Base-by-base conservation (phyloP, 1,284 basidiomycete species). In the Salmacisia buchloeana region DNA sequence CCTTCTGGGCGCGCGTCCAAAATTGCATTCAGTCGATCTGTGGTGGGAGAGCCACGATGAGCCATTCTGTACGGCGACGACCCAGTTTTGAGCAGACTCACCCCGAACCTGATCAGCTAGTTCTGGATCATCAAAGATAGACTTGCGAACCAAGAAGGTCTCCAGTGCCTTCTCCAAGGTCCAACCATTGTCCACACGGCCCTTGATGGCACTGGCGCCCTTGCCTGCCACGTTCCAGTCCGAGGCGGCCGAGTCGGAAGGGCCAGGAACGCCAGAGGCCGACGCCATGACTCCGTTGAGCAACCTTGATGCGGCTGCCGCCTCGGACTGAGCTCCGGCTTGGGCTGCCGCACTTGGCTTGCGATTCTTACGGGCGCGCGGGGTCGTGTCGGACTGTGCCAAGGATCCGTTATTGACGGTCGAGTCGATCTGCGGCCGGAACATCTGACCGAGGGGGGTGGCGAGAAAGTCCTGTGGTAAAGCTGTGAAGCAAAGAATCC, bases 401-500 rank as follows among this genome's bases (percentile, higher is more conserved):
- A 18, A 7, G 1, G 27, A 18, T 6, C 2, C 77, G 5, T 83
- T 83, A 25, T 85, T 82, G 80, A 87, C 93, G 90, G 93, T 92
- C 58, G 85, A 83, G 74, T 94, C 92, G 67, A 96, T 94, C 43
- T 88, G 91, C 0, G 92, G 92, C 1, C 88, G 85, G 41, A 94
- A 83, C 2, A 88, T 86, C n/a, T 86, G 86, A 5, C 92, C 93
- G 67, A 96, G 91, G 0, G 92, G 90, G 0, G 92, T 94, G 0
- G 90, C 88, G 25, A 96, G 85, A 79, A 96, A 94, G 72, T 94
- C 91, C 10, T 86, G 85, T 0, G 92, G 91, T 9, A 77, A 62
- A 68, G 69, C 68, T 2, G 69, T 29, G 33, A 56, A 13, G 56
- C 23, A n/a, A 18, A 54, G 10, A 18, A 25, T 29, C 34, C 29